Evolutionary conservation across 306 rosid species (phyloP).

Genomic region (Clitoria ternatea): DNA sequence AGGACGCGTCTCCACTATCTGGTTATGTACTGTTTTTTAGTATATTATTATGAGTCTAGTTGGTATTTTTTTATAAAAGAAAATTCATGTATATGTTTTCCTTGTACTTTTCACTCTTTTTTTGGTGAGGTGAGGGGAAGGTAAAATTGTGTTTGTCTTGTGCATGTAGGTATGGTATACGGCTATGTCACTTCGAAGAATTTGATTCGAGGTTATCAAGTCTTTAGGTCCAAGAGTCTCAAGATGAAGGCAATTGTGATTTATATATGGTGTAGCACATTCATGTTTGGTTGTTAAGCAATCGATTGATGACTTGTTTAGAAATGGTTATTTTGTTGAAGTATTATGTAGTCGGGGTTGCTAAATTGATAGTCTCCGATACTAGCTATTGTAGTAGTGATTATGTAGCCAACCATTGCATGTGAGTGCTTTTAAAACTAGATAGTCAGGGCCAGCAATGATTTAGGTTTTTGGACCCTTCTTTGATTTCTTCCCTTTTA

Average conservation of each 20-base stretch:
- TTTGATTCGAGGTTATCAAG: neutral
- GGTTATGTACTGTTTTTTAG: neutral
- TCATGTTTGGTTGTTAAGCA: neutral
- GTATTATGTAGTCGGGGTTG: neutral
- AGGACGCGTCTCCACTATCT: neutral
- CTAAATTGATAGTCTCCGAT: neutral
- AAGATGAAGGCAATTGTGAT: neutral
- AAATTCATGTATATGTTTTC: neutral
- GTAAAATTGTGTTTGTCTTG: neutral
- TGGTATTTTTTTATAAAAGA: neutral
- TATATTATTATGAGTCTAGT: neutral
- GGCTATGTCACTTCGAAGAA: neutral
- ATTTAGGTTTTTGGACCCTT: constrained; percentile 31
- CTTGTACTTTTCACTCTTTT: neutral
- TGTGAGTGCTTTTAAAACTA: constrained; percentile 32
- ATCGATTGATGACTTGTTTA: neutral
- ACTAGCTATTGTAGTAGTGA: neutral
- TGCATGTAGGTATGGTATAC: neutral
- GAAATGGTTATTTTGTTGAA: neutral
- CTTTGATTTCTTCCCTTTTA: constrained; percentile 5
- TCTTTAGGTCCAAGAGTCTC: neutral
- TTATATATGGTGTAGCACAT: neutral
- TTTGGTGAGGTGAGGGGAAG: neutral
- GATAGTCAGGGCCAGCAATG: constrained; percentile 23
- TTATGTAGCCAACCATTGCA: constrained; percentile 29